phyloP scores from a whole-genome alignment of 495 filamentous ascomycete species.

The Penicillium waksmanii region DNA sequence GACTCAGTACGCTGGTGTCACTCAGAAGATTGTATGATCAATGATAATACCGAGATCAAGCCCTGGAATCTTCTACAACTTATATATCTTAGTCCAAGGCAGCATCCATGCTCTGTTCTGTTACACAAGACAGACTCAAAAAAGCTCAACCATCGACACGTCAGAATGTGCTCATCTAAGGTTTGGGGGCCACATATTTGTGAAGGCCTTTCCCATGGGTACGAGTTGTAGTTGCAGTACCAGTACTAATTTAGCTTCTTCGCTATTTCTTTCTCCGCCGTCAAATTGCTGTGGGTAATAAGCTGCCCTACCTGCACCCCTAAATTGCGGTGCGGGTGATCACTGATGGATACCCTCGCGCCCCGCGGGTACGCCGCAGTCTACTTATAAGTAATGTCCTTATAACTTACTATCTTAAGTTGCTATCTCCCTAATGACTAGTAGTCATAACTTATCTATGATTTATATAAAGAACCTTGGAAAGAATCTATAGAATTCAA shows the following conservation, averaged over 20 bases:
- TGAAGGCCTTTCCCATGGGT: not conserved
- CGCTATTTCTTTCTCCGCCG: not conserved
- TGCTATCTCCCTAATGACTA: too few relatives aligned
- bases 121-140: not conserved
- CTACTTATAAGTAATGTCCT: too few relatives aligned
- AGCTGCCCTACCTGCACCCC: not conserved
- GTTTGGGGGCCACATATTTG: not conserved
- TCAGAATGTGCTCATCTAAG: not conserved
- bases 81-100: not conserved
- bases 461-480: not conserved
- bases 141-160: not conserved
- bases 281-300: not conserved
- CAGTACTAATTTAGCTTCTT: not conserved
- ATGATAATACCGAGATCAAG: not conserved
- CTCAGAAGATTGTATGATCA: not conserved
- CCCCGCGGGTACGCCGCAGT: too few relatives aligned
- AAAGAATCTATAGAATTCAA: not conserved
- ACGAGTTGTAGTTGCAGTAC: not conserved
- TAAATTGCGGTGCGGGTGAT: too few relatives aligned
- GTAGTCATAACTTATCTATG: too few relatives aligned
- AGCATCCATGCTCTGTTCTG: not conserved
- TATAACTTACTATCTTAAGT: too few relatives aligned
- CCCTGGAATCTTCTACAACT: not conserved
- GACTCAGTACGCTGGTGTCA: not conserved
- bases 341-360: too few relatives aligned